Evolutionary conservation across 2,329 filamentous ascomycete genomes (phyloP), one percentile per base, ranked within the genome.

Genomic region (Fusarium fujikuroi): DNA sequence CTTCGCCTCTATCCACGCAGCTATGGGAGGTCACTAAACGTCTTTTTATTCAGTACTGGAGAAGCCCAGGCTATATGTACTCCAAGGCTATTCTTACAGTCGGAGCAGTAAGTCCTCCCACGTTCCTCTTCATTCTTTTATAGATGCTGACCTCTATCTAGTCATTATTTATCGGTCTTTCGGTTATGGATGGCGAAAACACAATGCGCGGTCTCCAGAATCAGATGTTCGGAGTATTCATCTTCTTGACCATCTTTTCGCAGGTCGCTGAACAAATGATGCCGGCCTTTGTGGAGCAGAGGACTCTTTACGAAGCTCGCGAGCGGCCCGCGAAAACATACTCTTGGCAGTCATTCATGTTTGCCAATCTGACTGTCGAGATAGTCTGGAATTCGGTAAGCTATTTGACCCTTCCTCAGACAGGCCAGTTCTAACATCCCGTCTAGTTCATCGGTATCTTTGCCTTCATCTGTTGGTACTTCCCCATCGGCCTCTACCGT

Each of bases 161-260:
- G 68, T 36, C 63, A 2, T 83, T 93, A 1, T 93, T 93, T 78
- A 91, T 93, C 60, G 92, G 92, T 5, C 90, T 93, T 75, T 91
- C 89, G 0, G 92, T 93, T 73, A 90, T 88, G 80, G 86, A 91
- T 42, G 85, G 88, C 14, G 83, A 88, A 25, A 87, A 87, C 70
- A 89, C 88, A 0, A 84, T 88, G 37, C 89, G 92, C 69, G 91
- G 92, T 28, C 84, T 94, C 6, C 91, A 93, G 75, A 92, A 93
- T 76, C 89, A 91, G 64, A 87, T 94, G 81, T 93, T 94, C 79
- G 87, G 86, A 49, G 89, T 93, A 58, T 94, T 94, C 82, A 89
- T 93, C 86, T 84, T 93, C 69, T 82, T 89, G 63, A 92, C 89
- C 15, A 90, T 94, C 79, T 93, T 94, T 80, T 88, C 89, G 34